phyloP scores from a whole-genome alignment of 2,329 filamentous ascomycete species.

The Phialophora macrospora region DNA sequence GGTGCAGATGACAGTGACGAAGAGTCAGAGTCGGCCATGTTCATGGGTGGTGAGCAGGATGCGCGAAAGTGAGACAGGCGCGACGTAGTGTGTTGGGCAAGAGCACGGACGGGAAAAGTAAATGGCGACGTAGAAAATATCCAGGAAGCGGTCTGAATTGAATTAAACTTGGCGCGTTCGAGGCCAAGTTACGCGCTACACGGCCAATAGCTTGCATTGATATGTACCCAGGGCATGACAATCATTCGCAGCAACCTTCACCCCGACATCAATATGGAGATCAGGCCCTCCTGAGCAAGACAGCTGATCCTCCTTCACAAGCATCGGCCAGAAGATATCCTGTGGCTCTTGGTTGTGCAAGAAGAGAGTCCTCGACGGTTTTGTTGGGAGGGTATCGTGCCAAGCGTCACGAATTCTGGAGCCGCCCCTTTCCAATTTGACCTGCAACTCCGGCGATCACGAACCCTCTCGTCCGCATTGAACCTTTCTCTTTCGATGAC shows the following conservation, averaged over 20 bases:
- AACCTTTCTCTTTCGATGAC: background rate
- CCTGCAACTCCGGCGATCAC: background rate
- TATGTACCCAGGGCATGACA: constrained; percentile 5
- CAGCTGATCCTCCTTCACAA: constrained; percentile 2
- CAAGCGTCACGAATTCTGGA: constrained; percentile 9
- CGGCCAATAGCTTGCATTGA: constrained; percentile 13
- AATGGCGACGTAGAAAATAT: constrained; percentile 3
- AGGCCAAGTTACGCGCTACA: constrained; percentile 24
- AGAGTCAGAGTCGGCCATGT: constrained; percentile 61
- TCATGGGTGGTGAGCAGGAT: background rate
- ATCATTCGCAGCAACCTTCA: background rate
- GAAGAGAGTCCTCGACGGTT: background rate
- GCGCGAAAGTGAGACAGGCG: background rate
- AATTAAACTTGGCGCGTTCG: constrained; percentile 21
- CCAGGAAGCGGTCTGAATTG: constrained; percentile 15
- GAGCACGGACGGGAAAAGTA: constrained; percentile 6
- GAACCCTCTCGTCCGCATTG: background rate
- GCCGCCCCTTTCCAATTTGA: constrained; percentile 8
- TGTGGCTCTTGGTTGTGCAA: background rate
- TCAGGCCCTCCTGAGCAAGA: background rate
- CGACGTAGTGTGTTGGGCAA: constrained; percentile 4
- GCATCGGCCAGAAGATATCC: background rate
- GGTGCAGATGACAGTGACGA: constrained; percentile 64
- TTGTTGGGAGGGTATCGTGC: constrained; percentile 4
- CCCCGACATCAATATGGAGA: background rate